These are phyloP conservation scores for Lippia alba DNA, from an alignment of 305 asterid species.

Conservation along the genomic window DNA sequence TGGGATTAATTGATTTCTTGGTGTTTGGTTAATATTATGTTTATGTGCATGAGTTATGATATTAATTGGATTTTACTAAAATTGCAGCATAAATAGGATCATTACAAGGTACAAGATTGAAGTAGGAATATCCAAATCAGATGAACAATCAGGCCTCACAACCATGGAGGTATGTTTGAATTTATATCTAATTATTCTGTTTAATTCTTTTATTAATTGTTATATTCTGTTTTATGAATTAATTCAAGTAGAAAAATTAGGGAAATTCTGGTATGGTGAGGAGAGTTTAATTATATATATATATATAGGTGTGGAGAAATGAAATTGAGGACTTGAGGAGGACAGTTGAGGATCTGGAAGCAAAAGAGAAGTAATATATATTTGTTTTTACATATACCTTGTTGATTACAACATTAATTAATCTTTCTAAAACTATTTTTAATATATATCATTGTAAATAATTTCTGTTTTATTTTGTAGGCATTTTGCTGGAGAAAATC, in stretches of 20 bases:
- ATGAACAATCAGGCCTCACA: slow-evolving; percentile 42
- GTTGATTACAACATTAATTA: too few relatives aligned
- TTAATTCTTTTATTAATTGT: neutral
- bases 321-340: slow-evolving; percentile 57
- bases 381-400: too few relatives aligned
- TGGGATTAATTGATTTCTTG: too few relatives aligned
- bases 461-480: slow-evolving; percentile 32
- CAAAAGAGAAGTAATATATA: slow-evolving; percentile 47
- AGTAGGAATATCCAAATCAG: slow-evolving; percentile 44
- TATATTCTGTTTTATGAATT: neutral
- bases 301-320: slow-evolving; percentile 57
- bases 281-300: neutral
- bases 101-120: slow-evolving; percentile 58
- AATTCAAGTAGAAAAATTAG: neutral
- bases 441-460: neutral
- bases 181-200: neutral
- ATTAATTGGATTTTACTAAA: neutral
- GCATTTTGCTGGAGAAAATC: slow-evolving; percentile 64
- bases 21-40: too few relatives aligned
- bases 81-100: slow-evolving; percentile 54
- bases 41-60: neutral
- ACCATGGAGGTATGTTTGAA: slow-evolving; percentile 42
- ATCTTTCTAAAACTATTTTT: neutral
- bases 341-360: slow-evolving; percentile 55
- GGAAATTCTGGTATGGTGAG: too few relatives aligned